Conservation (phyloP, 2,329 filamentous ascomycete genomes). For the Penicillium concentricum region DNA sequence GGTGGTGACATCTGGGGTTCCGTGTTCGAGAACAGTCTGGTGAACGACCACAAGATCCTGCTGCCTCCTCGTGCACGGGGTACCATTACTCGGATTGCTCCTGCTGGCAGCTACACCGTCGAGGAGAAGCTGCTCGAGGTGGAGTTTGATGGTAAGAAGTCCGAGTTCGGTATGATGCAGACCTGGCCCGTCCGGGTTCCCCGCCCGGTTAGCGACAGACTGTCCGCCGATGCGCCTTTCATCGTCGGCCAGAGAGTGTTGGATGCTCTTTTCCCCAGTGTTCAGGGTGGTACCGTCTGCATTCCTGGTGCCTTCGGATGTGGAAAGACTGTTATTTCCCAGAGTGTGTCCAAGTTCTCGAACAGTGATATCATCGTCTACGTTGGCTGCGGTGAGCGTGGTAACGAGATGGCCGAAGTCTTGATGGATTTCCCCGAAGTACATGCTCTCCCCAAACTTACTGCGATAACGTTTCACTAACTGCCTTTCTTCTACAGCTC, state of each 20-base stretch:
- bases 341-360: slow-evolving; percentile 98
- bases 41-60: slow-evolving; percentile 90
- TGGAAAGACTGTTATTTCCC: slow-evolving; percentile 98
- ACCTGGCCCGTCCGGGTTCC: slow-evolving; percentile 96
- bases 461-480: slow-evolving; percentile 15
- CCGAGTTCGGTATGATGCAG: slow-evolving; percentile 97
- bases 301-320: slow-evolving; percentile 98
- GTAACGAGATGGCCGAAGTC: slow-evolving; percentile 99
- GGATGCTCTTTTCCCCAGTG: slow-evolving; percentile 92
- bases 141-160: slow-evolving; percentile 95
- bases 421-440: slow-evolving; percentile 98
- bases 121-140: slow-evolving; percentile 91
- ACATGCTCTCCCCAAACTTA: slow-evolving; percentile 12
- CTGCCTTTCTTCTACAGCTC: slow-evolving; percentile 52
- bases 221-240: slow-evolving; percentile 84
- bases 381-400: slow-evolving; percentile 88
- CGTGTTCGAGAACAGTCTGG: slow-evolving; percentile 93
- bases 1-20: slow-evolving; percentile 94
- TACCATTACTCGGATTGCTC: slow-evolving; percentile 85
- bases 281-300: slow-evolving; percentile 95
- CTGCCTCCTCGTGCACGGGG: slow-evolving; percentile 86
- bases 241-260: slow-evolving; percentile 96
- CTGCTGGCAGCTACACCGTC: slow-evolving; percentile 90
- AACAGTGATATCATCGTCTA: slow-evolving; percentile 99
- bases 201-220: slow-evolving; percentile 86